These are phyloP conservation scores for Alternaria metachromatica DNA, from an alignment of 2,329 filamentous ascomycete genomes.

Conservation along the genomic window DNA sequence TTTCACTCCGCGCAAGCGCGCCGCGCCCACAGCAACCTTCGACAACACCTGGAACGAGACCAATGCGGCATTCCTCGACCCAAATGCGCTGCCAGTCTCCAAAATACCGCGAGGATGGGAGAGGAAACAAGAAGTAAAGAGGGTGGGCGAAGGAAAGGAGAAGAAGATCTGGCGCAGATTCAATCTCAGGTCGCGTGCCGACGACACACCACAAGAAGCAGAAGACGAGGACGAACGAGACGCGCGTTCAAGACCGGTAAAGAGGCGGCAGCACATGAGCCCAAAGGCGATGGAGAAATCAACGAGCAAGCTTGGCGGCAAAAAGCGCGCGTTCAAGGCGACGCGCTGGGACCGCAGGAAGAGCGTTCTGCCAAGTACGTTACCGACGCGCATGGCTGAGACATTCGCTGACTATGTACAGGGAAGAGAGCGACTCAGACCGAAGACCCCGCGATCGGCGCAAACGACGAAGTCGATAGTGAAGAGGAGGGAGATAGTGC, in stretches of 20 bases:
- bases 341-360: slow-evolving; percentile 48
- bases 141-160: slow-evolving; percentile 43
- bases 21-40: slow-evolving; percentile 34
- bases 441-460: slow-evolving; percentile 5
- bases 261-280: slow-evolving; percentile 52
- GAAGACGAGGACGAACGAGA: slow-evolving; percentile 32
- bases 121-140: slow-evolving; percentile 53
- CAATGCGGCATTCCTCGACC: slow-evolving; percentile 52
- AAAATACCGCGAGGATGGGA: slow-evolving; percentile 58
- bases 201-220: slow-evolving; percentile 20
- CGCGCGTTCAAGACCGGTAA: slow-evolving; percentile 52
- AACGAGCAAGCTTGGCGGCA: slow-evolving; percentile 23
- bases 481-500: slow-evolving; percentile 17
- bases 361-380: slow-evolving; percentile 44
- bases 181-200: slow-evolving; percentile 37
- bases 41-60: slow-evolving; percentile 50
- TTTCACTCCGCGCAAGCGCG: slow-evolving; percentile 40
- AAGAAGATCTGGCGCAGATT: slow-evolving; percentile 59
- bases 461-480: slow-evolving; percentile 11
- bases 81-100: slow-evolving; percentile 49
- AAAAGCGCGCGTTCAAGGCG: slow-evolving; percentile 41
- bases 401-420: slow-evolving; percentile 22
- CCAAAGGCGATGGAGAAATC: slow-evolving; percentile 40
- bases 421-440: slow-evolving; percentile 31
- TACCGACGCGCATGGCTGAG: neutral